These are phyloP conservation scores for Neltuma alba DNA, from an alignment of 306 rosid species.

Conservation along the genomic window DNA sequence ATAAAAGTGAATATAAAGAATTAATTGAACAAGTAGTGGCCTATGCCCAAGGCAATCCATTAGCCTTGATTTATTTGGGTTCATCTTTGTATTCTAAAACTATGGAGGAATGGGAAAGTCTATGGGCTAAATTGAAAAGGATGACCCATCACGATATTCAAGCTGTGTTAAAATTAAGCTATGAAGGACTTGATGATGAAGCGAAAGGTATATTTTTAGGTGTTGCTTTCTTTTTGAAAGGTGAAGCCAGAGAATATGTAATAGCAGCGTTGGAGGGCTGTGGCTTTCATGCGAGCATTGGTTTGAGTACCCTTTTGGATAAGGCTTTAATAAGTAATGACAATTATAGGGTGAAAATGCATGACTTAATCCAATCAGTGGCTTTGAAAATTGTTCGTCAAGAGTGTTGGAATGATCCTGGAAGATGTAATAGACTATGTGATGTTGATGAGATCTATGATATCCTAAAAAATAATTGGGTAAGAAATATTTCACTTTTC, in stretches of 20 bases:
- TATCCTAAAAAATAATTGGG: neutral
- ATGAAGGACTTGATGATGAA: too few relatives aligned
- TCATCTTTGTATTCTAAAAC: neutral
- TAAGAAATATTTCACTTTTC: neutral
- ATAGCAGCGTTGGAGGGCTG: too few relatives aligned
- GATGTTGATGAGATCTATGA: neutral
- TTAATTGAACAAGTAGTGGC: too few relatives aligned
- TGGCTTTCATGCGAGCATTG: too few relatives aligned
- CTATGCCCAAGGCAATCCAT: too few relatives aligned
- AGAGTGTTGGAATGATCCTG: neutral
- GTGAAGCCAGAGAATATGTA: too few relatives aligned
- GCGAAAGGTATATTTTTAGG: too few relatives aligned
- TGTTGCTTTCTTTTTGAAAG: too few relatives aligned
- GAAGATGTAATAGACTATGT: neutral
- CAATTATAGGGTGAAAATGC: conserved; percentile 1
- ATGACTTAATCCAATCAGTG: conserved; percentile 32
- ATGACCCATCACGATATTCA: neutral
- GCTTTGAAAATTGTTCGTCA: conserved; percentile 13
- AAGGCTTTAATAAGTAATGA: conserved; percentile 15
- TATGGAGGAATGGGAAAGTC: conserved; percentile 5
- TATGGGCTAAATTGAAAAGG: neutral
- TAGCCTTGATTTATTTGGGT: conserved; percentile 33
- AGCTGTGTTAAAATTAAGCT: too few relatives aligned
- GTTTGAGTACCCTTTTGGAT: neutral
- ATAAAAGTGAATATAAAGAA: too few relatives aligned